phyloP scores from a whole-genome alignment of 495 filamentous ascomycete species.

The Trichoderma asperelloides region DNA sequence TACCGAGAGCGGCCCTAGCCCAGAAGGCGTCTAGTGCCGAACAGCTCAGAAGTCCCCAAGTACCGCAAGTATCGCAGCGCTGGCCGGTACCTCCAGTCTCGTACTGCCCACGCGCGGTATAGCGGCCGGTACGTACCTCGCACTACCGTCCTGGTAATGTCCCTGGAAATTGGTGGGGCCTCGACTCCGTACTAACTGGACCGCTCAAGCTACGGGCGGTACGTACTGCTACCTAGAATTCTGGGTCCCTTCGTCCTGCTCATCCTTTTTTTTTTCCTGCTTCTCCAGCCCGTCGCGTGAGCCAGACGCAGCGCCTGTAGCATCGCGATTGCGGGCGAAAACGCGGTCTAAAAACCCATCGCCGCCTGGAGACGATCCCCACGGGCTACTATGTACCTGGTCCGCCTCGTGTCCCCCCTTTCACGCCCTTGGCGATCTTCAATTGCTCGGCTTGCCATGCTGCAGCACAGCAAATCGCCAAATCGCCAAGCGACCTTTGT shows the following conservation, averaged over 20 bases:
- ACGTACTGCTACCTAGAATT: not conserved
- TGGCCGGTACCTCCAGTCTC: no score
- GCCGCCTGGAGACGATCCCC: not conserved
- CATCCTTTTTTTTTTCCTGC: not conserved
- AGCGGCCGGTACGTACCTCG: no score
- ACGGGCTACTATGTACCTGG: not conserved
- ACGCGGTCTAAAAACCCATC: not conserved
- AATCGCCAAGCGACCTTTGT: not conserved
- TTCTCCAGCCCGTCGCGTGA: not conserved
- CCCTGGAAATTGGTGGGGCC: no score
- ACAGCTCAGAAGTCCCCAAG: no score
- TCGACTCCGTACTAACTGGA: no score
- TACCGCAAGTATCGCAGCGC: no score
- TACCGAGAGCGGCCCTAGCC: not conserved
- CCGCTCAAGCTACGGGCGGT: not conserved
- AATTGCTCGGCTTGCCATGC: not conserved
- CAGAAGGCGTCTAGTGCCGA: no score
- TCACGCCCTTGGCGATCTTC: no score
- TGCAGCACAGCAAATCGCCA: slow-evolving; percentile 4
- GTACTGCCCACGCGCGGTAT: no score
- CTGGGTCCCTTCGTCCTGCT: not conserved
- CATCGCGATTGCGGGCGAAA: not conserved
- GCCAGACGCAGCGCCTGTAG: not conserved
- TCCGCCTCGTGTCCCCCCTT: not conserved
- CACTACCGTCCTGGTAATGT: no score